A percentile compares a stretch with the other conserved stretches of the same genome.
These are phyloP conservation scores for Fusarium guadeloupense DNA, from an alignment of 2,329 filamentous ascomycete species.

Conservation along the genomic window DNA sequence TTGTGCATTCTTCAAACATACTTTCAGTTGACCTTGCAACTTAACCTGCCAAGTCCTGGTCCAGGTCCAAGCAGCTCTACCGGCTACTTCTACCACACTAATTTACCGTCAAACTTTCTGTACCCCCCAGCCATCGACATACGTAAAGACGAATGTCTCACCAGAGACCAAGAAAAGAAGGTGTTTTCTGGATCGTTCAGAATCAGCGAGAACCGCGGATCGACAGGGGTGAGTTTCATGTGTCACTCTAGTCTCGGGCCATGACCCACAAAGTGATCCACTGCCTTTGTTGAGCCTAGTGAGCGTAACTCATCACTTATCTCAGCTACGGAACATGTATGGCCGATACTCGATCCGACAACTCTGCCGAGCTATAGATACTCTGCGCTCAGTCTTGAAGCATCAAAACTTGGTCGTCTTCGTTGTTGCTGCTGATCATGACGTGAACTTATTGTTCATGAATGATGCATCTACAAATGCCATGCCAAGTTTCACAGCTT, in stretches of 20 bases:
- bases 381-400: background rate
- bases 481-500: too few relatives aligned
- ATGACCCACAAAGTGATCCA: background rate
- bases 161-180: background rate
- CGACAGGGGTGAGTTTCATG: slow-evolving; percentile 27
- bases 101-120: slow-evolving; percentile 1
- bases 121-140: background rate
- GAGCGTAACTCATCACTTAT: slow-evolving; percentile 4
- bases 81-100: background rate
- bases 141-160: background rate
- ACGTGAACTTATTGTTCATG: background rate
- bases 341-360: slow-evolving; percentile 11
- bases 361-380: slow-evolving; percentile 8
- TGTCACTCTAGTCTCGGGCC: slow-evolving; percentile 1
- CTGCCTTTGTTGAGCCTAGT: slow-evolving; percentile 1
- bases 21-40: slow-evolving; percentile 1
- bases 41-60: background rate
- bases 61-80: too few relatives aligned
- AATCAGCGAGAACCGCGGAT: slow-evolving; percentile 12
- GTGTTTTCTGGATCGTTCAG: background rate
- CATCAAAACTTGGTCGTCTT: background rate
- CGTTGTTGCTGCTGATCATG: background rate
- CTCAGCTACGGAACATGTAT: background rate
- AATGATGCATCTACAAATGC: too few relatives aligned
- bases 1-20: too few relatives aligned